phyloP scores from a whole-genome alignment of 139 green algal species.

The Astrephomene gubernaculifera region DNA sequence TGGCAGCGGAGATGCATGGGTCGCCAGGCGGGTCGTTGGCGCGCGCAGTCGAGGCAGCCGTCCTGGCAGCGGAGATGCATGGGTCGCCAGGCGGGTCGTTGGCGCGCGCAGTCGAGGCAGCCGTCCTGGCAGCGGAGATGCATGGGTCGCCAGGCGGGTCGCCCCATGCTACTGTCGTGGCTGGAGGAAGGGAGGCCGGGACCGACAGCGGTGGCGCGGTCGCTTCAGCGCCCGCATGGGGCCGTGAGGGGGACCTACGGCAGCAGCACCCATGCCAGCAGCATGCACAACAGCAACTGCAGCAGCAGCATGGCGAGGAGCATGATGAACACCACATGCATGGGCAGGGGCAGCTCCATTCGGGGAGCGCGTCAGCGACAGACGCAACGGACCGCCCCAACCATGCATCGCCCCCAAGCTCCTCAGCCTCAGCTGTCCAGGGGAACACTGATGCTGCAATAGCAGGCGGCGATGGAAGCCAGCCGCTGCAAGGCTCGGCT shows the following conservation, averaged over 20 bases:
- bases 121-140: neutral
- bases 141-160: neutral
- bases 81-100: neutral
- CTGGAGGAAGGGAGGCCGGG: neutral
- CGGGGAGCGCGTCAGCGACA: too few relatives aligned
- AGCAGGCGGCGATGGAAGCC: neutral
- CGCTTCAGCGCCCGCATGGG: neutral
- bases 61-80: too few relatives aligned
- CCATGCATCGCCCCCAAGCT: too few relatives aligned
- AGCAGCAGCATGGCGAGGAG: neutral
- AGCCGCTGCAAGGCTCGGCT: neutral
- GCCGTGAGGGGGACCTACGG: neutral
- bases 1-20: too few relatives aligned
- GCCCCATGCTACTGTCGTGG: neutral
- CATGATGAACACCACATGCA: neutral
- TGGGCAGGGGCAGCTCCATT: too few relatives aligned
- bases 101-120: neutral
- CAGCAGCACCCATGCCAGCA: neutral
- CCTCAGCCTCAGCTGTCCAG: too few relatives aligned
- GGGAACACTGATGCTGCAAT: too few relatives aligned
- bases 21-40: too few relatives aligned
- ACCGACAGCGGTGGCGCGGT: neutral
- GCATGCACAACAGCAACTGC: neutral
- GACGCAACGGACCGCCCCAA: too few relatives aligned
- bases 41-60: too few relatives aligned